These are phyloP conservation scores for Ceratocystis cubensis DNA, from an alignment of 2,329 filamentous ascomycete species.

Conservation along the genomic window DNA sequence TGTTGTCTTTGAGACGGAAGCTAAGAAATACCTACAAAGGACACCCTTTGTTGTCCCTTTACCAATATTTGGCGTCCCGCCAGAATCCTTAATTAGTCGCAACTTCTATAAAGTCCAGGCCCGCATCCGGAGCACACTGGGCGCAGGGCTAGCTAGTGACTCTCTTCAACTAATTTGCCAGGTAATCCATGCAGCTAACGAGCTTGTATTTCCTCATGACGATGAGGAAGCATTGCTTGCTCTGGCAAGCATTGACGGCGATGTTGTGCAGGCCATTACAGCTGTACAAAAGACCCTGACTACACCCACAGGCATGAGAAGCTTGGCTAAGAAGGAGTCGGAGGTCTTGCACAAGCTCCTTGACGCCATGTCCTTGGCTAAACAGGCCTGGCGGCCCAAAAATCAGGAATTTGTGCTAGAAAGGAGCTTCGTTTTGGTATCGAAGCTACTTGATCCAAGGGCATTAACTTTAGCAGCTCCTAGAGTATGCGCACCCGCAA, in stretches of 20 bases:
- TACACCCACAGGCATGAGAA: conserved; percentile 22
- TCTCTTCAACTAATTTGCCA: conserved; percentile 22
- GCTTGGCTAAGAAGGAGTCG: conserved; percentile 22
- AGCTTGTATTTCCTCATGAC: conserved; percentile 3
- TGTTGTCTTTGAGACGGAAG: conserved; percentile 27
- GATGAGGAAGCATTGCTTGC: neutral
- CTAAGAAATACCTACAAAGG: conserved; percentile 25
- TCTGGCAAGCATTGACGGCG: conserved; percentile 25
- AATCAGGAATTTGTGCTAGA: conserved; percentile 19
- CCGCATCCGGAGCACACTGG: conserved; percentile 25
- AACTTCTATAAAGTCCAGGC: conserved; percentile 21
- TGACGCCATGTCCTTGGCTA: neutral
- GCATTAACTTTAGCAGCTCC: neutral
- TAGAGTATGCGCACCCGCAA: neutral
- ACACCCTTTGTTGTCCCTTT: conserved; percentile 16
- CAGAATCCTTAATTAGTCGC: conserved; percentile 13
- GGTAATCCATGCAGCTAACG: conserved; percentile 19
- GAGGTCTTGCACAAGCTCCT: conserved; percentile 5
- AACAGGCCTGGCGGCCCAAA: conserved; percentile 3
- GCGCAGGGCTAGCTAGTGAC: conserved; percentile 24
- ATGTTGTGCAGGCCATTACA: conserved; percentile 30
- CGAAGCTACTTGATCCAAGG: conserved; percentile 8
- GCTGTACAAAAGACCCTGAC: conserved; percentile 28
- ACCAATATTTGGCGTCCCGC: conserved; percentile 4
- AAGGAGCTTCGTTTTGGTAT: conserved; percentile 15